These are phyloP conservation scores for Termitomyces sp. DNA, from an alignment of 768 basidiomycete species.

Conservation along the genomic window DNA sequence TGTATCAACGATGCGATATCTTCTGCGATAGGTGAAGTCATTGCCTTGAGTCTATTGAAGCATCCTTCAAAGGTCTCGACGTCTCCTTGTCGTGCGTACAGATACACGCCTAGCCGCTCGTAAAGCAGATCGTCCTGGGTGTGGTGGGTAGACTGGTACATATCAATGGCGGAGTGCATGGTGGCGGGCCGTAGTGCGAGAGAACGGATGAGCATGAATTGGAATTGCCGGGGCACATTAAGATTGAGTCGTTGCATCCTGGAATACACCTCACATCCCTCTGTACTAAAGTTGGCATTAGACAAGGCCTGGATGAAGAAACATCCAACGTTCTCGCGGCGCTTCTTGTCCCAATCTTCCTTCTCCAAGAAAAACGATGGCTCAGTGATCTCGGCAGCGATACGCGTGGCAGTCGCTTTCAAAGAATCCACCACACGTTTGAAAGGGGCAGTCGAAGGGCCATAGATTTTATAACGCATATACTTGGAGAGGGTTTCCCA, in stretches of 20 bases:
- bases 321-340: constrained; percentile 27
- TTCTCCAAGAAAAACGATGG: constrained; percentile 23
- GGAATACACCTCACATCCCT: constrained; percentile 33
- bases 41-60: constrained; percentile 31
- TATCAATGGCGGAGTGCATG: constrained; percentile 17
- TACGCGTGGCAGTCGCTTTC: constrained; percentile 9
- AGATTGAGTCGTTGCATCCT: constrained; percentile 35
- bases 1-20: constrained; percentile 49
- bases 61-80: constrained; percentile 34
- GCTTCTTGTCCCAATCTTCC: constrained; percentile 20
- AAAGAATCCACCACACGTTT: constrained; percentile 5
- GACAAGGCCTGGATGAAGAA: constrained; percentile 39
- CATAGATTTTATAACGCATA: constrained; percentile 3
- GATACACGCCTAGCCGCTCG: constrained; percentile 42
- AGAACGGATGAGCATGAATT: constrained; percentile 33
- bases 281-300: constrained; percentile 22
- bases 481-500: constrained; percentile 27
- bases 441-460: background rate
- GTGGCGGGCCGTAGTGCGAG: constrained; percentile 31
- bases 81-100: constrained; percentile 52
- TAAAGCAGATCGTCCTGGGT: constrained; percentile 8
- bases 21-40: constrained; percentile 18
- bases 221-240: constrained; percentile 20
- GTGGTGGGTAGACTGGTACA: constrained; percentile 3
- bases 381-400: constrained; percentile 23